Percentiles rank a stretch among this genome's conserved stretches.
phyloP scores from a whole-genome alignment of 768 basidiomycete genomes.

The Harrya chromipes region DNA sequence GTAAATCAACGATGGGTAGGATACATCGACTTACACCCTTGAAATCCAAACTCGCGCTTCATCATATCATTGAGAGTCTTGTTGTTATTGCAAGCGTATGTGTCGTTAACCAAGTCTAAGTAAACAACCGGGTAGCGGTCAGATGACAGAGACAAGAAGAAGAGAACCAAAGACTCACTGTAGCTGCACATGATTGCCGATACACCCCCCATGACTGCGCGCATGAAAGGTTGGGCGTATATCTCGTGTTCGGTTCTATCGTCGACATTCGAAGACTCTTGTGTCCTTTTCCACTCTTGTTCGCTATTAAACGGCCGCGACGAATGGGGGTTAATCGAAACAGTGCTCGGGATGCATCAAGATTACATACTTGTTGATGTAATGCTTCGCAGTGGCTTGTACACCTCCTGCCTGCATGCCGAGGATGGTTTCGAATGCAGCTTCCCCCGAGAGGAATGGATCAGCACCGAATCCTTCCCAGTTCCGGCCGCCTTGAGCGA shows the following conservation, averaged over 20 bases:
- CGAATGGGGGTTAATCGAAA: not conserved
- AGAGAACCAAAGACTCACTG: slow-evolving; percentile 27
- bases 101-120: slow-evolving; percentile 52
- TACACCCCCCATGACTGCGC: slow-evolving; percentile 63
- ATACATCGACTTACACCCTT: slow-evolving; percentile 45
- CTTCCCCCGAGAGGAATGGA: slow-evolving; percentile 78
- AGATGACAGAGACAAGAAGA: not conserved
- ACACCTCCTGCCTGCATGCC: slow-evolving; percentile 82
- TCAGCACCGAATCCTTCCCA: slow-evolving; percentile 96
- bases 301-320: slow-evolving; percentile 21
- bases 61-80: slow-evolving; percentile 55
- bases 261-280: slow-evolving; percentile 37
- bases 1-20: not conserved
- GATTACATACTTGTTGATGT: slow-evolving; percentile 59
- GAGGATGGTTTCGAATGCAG: slow-evolving; percentile 71
- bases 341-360: not conserved
- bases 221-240: slow-evolving; percentile 54
- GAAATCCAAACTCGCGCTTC: slow-evolving; percentile 65
- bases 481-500: slow-evolving; percentile 79
- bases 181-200: slow-evolving; percentile 68
- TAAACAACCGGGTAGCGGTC: not conserved
- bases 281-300: slow-evolving; percentile 35
- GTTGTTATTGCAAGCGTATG: slow-evolving; percentile 63
- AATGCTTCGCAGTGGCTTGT: slow-evolving; percentile 86
- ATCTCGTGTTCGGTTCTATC: slow-evolving; percentile 52